These are phyloP conservation scores for Discostella stelligera DNA, from an alignment of 352 stramenopile species.

Conservation along the genomic window DNA sequence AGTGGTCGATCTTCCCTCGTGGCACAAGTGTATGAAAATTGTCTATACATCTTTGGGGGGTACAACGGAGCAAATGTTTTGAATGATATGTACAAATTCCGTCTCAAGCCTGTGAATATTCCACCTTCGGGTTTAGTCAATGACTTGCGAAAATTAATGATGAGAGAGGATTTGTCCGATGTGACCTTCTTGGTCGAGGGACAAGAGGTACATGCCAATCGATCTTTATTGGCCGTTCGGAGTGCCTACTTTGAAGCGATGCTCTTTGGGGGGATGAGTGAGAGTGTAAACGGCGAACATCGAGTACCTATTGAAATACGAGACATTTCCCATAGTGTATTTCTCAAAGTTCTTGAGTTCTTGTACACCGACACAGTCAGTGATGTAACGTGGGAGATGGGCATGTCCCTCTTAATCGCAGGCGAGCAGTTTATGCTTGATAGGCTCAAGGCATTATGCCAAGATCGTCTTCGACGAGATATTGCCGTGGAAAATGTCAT, in stretches of 20 bases:
- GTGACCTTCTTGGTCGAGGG: constrained; percentile 83
- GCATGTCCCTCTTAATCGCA: constrained; percentile 81
- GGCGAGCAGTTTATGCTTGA: constrained; percentile 84
- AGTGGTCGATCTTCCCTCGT: constrained; percentile 81
- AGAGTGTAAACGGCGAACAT: constrained; percentile 50
- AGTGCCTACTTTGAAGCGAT: constrained; percentile 84
- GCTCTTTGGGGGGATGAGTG: constrained; percentile 80
- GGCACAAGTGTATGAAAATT: constrained; percentile 81
- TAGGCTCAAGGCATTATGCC: constrained; percentile 82
- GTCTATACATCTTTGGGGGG: constrained; percentile 82
- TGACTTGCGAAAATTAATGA: constrained; percentile 74
- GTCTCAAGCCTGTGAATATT: constrained; percentile 73
- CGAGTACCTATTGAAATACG: constrained; percentile 60
- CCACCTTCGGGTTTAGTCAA: constrained; percentile 64
- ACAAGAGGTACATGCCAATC: constrained; percentile 74
- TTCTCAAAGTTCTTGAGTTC: constrained; percentile 84
- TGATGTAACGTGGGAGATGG: constrained; percentile 70
- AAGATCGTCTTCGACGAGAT: constrained; percentile 80
- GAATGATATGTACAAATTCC: constrained; percentile 86
- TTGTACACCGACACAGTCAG: constrained; percentile 82
- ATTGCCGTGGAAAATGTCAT: constrained; percentile 81
- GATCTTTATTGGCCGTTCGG: constrained; percentile 72
- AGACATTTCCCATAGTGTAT: constrained; percentile 76
- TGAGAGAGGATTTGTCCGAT: constrained; percentile 77
- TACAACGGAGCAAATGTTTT: constrained; percentile 82